Percentiles rank a stretch among this genome's conserved stretches.
phyloP scores from a whole-genome alignment of 768 basidiomycete species.

The Collybiopsis luxurians region DNA sequence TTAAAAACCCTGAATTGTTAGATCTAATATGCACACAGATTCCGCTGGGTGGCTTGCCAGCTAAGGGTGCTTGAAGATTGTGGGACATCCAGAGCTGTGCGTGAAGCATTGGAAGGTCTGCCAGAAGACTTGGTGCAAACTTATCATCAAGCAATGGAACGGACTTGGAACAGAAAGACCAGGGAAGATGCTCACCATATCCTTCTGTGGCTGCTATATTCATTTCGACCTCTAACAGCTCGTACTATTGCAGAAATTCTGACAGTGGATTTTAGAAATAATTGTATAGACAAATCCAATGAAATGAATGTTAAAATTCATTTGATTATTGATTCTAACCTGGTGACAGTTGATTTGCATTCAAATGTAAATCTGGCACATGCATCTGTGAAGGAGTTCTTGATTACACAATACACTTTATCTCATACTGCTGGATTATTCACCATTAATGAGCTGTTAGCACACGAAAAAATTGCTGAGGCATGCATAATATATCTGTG shows the following conservation, averaged over 20 bases:
- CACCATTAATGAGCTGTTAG: neutral
- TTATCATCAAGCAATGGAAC: neutral
- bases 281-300: neutral
- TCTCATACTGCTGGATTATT: neutral
- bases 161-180: neutral
- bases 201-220: neutral
- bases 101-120: neutral
- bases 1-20: too few relatives aligned
- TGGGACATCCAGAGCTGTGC: neutral
- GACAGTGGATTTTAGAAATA: neutral
- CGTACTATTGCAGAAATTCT: neutral
- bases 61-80: too few relatives aligned
- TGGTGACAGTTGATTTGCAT: neutral
- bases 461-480: too few relatives aligned
- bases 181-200: neutral
- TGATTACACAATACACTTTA: neutral
- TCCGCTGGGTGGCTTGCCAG: too few relatives aligned
- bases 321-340: neutral
- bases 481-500: neutral
- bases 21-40: too few relatives aligned
- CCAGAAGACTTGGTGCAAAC: neutral
- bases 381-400: too few relatives aligned
- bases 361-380: neutral
- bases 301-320: too few relatives aligned
- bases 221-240: neutral